Percentiles rank a stretch among this genome's conserved stretches.
phyloP scores from a whole-genome alignment of 768 basidiomycete genomes.

The Collybia sp. region DNA sequence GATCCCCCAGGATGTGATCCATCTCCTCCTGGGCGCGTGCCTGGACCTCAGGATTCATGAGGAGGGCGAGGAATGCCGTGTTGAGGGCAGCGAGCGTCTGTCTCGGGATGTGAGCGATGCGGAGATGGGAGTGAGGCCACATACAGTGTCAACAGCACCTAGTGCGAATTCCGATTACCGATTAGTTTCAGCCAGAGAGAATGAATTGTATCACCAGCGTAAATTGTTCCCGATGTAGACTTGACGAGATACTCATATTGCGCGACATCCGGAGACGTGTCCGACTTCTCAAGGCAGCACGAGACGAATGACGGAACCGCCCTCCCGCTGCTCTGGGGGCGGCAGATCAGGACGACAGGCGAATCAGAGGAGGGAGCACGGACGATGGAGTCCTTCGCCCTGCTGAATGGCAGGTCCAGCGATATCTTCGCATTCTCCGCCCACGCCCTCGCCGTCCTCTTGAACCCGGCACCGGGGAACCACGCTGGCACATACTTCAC shows the following conservation, averaged over 20 bases:
- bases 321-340: neutral
- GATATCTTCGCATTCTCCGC: conserved; percentile 7
- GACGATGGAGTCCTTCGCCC: conserved; percentile 6
- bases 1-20: too few relatives aligned
- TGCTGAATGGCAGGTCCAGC: conserved; percentile 15
- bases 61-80: too few relatives aligned
- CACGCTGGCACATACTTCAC: neutral
- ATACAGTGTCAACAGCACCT: too few relatives aligned
- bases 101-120: too few relatives aligned
- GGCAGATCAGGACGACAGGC: neutral
- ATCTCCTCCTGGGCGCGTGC: too few relatives aligned
- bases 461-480: neutral
- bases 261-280: conserved; percentile 1
- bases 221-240: conserved; percentile 10
- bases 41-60: too few relatives aligned
- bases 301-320: neutral
- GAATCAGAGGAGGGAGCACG: neutral
- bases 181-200: too few relatives aligned
- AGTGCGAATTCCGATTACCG: too few relatives aligned
- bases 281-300: neutral
- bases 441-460: neutral
- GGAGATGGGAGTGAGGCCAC: too few relatives aligned
- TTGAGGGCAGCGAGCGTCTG: too few relatives aligned
- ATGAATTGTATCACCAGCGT: too few relatives aligned
- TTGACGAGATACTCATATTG: conserved; percentile 8